Conservation (phyloP, 768 basidiomycete genomes). For the Leucogyrophana mollusca region DNA sequence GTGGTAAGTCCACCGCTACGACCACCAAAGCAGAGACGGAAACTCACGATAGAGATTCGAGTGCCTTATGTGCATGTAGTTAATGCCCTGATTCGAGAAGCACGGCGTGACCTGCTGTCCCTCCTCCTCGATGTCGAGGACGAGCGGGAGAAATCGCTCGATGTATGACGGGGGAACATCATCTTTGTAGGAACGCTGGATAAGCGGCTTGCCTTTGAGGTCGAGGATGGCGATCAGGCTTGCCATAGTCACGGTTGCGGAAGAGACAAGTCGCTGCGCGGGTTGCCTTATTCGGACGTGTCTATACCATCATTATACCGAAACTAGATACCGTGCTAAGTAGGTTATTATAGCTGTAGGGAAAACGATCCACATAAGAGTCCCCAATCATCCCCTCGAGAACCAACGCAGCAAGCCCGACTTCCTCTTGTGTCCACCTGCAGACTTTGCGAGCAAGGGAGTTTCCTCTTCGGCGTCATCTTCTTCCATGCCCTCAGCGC, state of each 20-base stretch:
- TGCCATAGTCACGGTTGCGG: too few relatives aligned
- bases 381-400: too few relatives aligned
- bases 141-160: constrained; percentile 89
- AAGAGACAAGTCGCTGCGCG: too few relatives aligned
- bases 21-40: neutral
- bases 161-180: constrained; percentile 89
- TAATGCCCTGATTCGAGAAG: constrained; percentile 92
- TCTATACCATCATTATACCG: too few relatives aligned
- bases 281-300: too few relatives aligned
- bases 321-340: too few relatives aligned
- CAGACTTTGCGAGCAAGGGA: neutral
- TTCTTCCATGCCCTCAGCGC: neutral
- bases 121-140: constrained; percentile 97
- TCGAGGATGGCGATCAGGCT: constrained; percentile 91
- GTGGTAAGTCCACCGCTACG: neutral
- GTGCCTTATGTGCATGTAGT: constrained; percentile 98
- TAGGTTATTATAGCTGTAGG: too few relatives aligned
- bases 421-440: neutral
- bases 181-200: constrained; percentile 94
- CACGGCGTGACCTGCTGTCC: constrained; percentile 95
- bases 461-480: neutral
- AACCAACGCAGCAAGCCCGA: neutral
- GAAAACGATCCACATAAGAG: too few relatives aligned
- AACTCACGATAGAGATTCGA: constrained; percentile 92
- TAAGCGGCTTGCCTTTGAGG: constrained; percentile 97